Conservation (phyloP, 192 early-diverging fungal species). For the Martensiomyces pterosporus region DNA sequence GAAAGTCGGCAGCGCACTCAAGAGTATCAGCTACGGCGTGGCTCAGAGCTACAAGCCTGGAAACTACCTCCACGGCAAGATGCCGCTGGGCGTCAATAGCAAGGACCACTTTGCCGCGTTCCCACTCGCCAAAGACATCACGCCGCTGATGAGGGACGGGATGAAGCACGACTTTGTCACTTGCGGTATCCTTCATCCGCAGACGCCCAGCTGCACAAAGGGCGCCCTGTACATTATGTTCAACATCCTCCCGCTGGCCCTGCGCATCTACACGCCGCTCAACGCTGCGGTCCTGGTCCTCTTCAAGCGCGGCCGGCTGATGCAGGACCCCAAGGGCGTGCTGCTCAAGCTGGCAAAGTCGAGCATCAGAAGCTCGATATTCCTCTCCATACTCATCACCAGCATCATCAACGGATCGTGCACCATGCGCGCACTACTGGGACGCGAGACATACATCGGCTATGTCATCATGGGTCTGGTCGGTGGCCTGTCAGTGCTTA, state of each 20-base stretch:
- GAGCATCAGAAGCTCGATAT: slow-evolving; percentile 56
- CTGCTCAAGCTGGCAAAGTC: slow-evolving; percentile 53
- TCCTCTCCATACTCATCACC: slow-evolving; percentile 55
- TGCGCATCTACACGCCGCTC: slow-evolving; percentile 60
- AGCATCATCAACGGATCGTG: slow-evolving; percentile 54
- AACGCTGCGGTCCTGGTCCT: slow-evolving; percentile 51
- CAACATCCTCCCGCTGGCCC: slow-evolving; percentile 51
- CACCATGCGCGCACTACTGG: slow-evolving; percentile 45
- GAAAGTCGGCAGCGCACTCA: slow-evolving; percentile 7
- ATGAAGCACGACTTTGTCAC: slow-evolving; percentile 54
- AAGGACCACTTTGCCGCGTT: slow-evolving; percentile 52
- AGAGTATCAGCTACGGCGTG: slow-evolving; percentile 11
- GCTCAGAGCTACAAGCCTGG: neutral
- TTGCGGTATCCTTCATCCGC: slow-evolving; percentile 62
- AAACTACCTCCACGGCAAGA: neutral
- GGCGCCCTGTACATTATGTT: slow-evolving; percentile 42
- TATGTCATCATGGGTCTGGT: slow-evolving; percentile 56
- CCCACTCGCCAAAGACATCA: slow-evolving; percentile 54
- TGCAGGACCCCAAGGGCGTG: slow-evolving; percentile 53
- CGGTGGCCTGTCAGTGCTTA: slow-evolving; percentile 55
- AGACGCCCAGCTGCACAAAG: slow-evolving; percentile 48
- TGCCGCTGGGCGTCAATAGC: slow-evolving; percentile 51
- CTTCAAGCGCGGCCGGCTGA: slow-evolving; percentile 51
- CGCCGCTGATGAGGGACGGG: slow-evolving; percentile 29
- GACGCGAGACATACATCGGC: slow-evolving; percentile 46